These are phyloP conservation scores for Trematosphaeria pertusa DNA, from an alignment of 2,329 filamentous ascomycete genomes.

Conservation along the genomic window DNA sequence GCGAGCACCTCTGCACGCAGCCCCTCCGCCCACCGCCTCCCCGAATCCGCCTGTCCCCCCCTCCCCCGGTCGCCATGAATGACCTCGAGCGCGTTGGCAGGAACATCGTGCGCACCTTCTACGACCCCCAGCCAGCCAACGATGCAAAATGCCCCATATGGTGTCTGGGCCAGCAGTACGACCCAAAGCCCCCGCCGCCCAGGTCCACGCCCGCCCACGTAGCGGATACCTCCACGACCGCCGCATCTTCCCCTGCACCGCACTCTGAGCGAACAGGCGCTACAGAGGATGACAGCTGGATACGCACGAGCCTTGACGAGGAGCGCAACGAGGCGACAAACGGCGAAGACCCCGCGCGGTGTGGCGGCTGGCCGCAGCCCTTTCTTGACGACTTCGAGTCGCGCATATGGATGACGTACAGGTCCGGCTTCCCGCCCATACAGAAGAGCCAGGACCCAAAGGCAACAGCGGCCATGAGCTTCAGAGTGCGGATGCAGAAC, in stretches of 20 bases:
- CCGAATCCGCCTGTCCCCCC: slow-evolving; percentile 6
- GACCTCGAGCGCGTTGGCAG: slow-evolving; percentile 78
- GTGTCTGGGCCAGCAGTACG: slow-evolving; percentile 75
- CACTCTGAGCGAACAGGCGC: slow-evolving; percentile 28
- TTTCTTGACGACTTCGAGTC: slow-evolving; percentile 96
- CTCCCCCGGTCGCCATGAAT: slow-evolving; percentile 56
- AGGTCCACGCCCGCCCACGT: slow-evolving; percentile 25
- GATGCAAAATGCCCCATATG: slow-evolving; percentile 77
- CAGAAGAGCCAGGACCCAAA: slow-evolving; percentile 77
- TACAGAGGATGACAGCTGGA: slow-evolving; percentile 56
- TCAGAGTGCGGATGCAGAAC: slow-evolving; percentile 82
- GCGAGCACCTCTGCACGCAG: background rate
- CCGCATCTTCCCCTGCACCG: slow-evolving; percentile 26
- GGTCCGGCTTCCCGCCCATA: slow-evolving; percentile 84
- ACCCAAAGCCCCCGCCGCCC: slow-evolving; percentile 37
- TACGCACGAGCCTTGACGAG: slow-evolving; percentile 74
- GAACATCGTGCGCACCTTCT: slow-evolving; percentile 87
- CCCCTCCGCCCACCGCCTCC: background rate
- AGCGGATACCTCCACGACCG: slow-evolving; percentile 17
- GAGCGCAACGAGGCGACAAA: slow-evolving; percentile 63
- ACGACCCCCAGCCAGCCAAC: slow-evolving; percentile 88
- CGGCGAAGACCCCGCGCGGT: slow-evolving; percentile 44
- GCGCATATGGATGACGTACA: slow-evolving; percentile 94
- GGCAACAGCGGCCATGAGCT: slow-evolving; percentile 74
- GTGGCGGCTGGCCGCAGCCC: slow-evolving; percentile 76